Evolutionary conservation across 495 filamentous ascomycete species (phyloP).

Genomic region (Aspergillus kassunensis): DNA sequence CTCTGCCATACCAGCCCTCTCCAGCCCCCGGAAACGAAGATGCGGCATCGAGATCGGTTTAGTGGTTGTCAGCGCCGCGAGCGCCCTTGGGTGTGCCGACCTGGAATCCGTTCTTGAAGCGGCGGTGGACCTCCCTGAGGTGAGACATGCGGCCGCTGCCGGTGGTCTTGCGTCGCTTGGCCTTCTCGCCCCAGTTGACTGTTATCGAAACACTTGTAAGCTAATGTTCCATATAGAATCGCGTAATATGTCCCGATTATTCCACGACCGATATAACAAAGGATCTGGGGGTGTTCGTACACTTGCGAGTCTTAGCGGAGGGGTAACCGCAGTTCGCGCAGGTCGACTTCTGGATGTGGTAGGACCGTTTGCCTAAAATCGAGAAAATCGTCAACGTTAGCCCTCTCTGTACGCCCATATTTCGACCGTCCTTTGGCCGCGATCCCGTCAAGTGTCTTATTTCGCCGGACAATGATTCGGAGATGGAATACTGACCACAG

Average conservation of each 20-base stretch:
- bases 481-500: constrained; percentile 74
- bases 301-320: constrained; percentile 93
- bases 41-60: constrained; percentile 41
- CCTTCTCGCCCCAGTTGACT: constrained; percentile 99
- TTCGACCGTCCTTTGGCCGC: not conserved
- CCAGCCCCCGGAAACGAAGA: constrained; percentile 46
- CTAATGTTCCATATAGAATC: constrained; percentile 17
- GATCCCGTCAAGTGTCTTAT: constrained; percentile 6
- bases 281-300: constrained; percentile 61
- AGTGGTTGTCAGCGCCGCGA: constrained; percentile 56
- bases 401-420: constrained; percentile 11
- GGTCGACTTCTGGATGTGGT: constrained; percentile 99
- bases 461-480: constrained; percentile 15
- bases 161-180: constrained; percentile 98
- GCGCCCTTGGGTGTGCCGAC: constrained; percentile 82
- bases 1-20: constrained; percentile 45
- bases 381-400: constrained; percentile 31
- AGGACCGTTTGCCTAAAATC: constrained; percentile 77
- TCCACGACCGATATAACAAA: constrained; percentile 7
- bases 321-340: constrained; percentile 98
- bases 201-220: constrained; percentile 34
- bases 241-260: constrained; percentile 4
- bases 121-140: constrained; percentile 83
- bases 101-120: constrained; percentile 96
- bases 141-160: constrained; percentile 90